Evolutionary conservation across 257 asterid species (phyloP).

Genomic region (Solanum paucissectum): DNA sequence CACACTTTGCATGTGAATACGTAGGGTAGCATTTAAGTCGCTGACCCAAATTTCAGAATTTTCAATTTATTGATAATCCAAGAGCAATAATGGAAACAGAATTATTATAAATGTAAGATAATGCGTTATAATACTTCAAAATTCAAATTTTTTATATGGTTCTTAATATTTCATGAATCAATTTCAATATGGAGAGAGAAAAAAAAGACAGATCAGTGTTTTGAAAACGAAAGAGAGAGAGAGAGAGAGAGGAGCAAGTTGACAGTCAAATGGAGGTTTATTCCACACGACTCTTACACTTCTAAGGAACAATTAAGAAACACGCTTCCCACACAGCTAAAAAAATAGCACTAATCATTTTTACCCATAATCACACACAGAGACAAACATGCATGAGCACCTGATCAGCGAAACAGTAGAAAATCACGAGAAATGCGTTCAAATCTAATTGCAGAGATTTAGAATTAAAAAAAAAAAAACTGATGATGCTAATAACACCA

Average conservation of each 20-base stretch:
- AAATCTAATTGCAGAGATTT: background rate
- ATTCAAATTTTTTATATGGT: background rate
- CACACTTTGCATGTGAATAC: slow-evolving; percentile 40
- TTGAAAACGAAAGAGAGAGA: background rate
- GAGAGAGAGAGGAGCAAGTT: background rate
- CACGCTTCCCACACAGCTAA: background rate
- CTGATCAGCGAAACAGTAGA: background rate
- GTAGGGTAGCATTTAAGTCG: slow-evolving; percentile 37
- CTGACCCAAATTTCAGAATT: background rate
- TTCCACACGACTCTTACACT: background rate
- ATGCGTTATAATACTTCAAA: background rate
- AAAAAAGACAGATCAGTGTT: background rate
- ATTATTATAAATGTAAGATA: background rate
- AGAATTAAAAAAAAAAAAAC: background rate
- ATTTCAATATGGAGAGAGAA: background rate
- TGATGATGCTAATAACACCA: background rate
- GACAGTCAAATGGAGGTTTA: background rate
- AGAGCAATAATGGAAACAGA: background rate
- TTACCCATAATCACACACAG: slow-evolving; percentile 1
- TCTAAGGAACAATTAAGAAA: background rate
- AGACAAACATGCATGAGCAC: background rate
- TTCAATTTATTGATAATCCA: background rate
- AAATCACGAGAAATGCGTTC: background rate
- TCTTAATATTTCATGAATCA: background rate
- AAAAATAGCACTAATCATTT: background rate